A percentile compares a stretch with the other conserved stretches of the same genome.
Evolutionary conservation across 2,329 filamentous ascomycete genomes (phyloP).

Genomic region (Nemania sp.): DNA sequence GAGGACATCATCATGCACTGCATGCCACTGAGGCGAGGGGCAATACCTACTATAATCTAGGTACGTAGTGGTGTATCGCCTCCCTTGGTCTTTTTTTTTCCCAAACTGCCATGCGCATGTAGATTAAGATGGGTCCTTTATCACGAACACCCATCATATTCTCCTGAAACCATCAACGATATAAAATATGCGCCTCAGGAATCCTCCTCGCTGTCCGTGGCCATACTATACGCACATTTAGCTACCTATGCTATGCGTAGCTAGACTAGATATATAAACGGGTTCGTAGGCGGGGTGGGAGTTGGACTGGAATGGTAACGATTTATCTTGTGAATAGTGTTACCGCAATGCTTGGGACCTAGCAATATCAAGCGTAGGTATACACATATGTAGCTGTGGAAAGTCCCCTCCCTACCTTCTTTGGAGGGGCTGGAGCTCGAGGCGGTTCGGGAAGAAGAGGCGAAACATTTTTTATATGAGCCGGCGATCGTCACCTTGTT

Average conservation of each 20-base stretch:
- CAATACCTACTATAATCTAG: background rate
- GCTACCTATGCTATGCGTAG: background rate
- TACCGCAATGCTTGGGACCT: background rate
- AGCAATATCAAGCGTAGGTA: background rate
- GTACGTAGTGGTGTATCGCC: background rate
- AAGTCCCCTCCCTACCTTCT: conserved; percentile 2
- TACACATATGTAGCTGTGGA: conserved; percentile 1
- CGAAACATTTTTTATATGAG: conserved; percentile 31
- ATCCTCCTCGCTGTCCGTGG: conserved; percentile 11
- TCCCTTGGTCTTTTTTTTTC: background rate
- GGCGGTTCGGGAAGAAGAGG: conserved; percentile 22
- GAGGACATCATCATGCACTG: conserved; percentile 47
- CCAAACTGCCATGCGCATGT: too few relatives aligned
- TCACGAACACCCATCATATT: conserved; percentile 19
- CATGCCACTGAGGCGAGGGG: conserved; percentile 15
- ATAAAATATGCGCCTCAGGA: conserved; percentile 11
- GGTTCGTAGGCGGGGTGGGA: background rate
- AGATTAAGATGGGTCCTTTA: conserved; percentile 2
- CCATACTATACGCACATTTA: background rate
- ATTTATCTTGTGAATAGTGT: background rate
- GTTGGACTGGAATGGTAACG: background rate
- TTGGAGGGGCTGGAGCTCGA: conserved; percentile 6
- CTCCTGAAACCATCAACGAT: conserved; percentile 22
- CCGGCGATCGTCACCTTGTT: conserved; percentile 17
- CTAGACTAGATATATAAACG: background rate